Evolutionary conservation across 1,284 basidiomycete species (phyloP).

Genomic region (Puccinia triticina): DNA sequence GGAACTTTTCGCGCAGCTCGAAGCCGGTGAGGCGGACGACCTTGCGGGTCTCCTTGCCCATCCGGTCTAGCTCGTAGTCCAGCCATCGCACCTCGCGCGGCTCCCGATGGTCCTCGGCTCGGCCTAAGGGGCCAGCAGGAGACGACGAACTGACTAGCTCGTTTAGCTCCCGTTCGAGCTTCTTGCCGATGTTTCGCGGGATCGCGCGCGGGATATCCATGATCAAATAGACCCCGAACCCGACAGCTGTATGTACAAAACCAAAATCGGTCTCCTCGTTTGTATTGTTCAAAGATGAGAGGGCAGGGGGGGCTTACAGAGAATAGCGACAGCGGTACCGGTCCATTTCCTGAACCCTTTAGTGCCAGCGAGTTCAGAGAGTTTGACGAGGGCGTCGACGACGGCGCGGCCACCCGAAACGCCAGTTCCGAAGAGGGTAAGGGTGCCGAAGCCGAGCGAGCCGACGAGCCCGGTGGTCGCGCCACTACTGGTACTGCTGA

Average conservation of each 20-base stretch:
- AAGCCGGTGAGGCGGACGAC: conserved; percentile 88
- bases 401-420: conserved; percentile 69
- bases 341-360: conserved; percentile 83
- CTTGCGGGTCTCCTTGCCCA: conserved; percentile 86
- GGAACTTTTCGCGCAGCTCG: conserved; percentile 85
- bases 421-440: conserved; percentile 83
- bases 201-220: conserved; percentile 86
- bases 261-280: not conserved
- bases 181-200: conserved; percentile 85
- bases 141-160: conserved; percentile 58
- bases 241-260: conserved; percentile 65
- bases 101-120: conserved; percentile 54
- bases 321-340: conserved; percentile 77
- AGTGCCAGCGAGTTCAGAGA: conserved; percentile 79
- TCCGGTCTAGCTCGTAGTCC: conserved; percentile 71
- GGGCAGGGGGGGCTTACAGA: conserved; percentile 57
- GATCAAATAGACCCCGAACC: conserved; percentile 79
- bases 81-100: conserved; percentile 65
- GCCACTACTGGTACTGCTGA: conserved; percentile 1
- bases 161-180: conserved; percentile 59
- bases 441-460: conserved; percentile 66
- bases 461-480: conserved; percentile 18
- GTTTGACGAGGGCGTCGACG: conserved; percentile 73
- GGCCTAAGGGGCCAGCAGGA: conserved; percentile 55
- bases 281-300: not conserved